A percentile compares a stretch with the other conserved stretches of the same genome.
These are phyloP conservation scores for Alternaria sp. DNA, from an alignment of 2,329 filamentous ascomycete genomes.

Conservation along the genomic window DNA sequence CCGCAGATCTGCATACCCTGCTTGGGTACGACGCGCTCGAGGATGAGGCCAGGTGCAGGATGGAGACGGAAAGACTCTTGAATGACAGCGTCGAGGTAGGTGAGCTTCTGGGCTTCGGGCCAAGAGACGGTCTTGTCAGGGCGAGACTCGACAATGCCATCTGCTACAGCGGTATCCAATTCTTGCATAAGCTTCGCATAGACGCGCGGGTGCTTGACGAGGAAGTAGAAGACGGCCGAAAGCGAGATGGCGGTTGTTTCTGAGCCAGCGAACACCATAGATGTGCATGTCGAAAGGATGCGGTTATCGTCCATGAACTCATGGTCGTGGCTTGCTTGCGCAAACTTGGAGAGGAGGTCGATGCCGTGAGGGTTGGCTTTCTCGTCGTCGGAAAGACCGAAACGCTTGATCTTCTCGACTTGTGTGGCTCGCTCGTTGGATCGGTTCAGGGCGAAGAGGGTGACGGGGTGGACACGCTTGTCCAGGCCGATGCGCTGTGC, in stretches of 20 bases:
- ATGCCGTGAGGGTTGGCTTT: constrained; percentile 46
- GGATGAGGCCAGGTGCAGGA: constrained; percentile 72
- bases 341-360: constrained; percentile 75
- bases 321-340: constrained; percentile 69
- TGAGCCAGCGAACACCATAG: constrained; percentile 74
- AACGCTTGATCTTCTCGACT: constrained; percentile 55
- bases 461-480: constrained; percentile 74
- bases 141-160: constrained; percentile 55
- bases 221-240: constrained; percentile 73
- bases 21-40: constrained; percentile 75
- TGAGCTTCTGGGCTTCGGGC: constrained; percentile 71
- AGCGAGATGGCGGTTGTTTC: constrained; percentile 82
- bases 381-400: constrained; percentile 46
- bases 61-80: constrained; percentile 81
- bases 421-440: constrained; percentile 69
- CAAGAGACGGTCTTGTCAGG: constrained; percentile 69
- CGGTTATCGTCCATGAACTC: constrained; percentile 75
- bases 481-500: constrained; percentile 70
- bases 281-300: constrained; percentile 74
- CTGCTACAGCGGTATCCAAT: constrained; percentile 64
- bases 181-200: constrained; percentile 66
- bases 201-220: constrained; percentile 67
- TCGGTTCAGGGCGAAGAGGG: constrained; percentile 71
- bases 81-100: constrained; percentile 78
- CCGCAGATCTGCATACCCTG: constrained; percentile 69